Evolutionary conservation across 768 basidiomycete species (phyloP).

Genomic region (Fomitopsis serialis): DNA sequence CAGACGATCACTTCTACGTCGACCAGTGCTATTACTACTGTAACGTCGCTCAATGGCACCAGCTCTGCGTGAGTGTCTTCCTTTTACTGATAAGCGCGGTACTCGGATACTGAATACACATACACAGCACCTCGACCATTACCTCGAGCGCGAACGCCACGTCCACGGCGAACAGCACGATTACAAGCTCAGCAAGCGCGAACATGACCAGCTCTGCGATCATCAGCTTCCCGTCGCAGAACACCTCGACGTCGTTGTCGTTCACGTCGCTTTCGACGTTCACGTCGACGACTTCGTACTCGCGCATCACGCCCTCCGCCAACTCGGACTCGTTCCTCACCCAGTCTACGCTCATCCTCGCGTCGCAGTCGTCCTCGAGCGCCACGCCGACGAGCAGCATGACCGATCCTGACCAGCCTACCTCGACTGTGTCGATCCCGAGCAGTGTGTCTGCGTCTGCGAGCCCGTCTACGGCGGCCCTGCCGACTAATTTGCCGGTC

Average conservation of each 20-base stretch:
- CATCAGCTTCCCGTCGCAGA: constrained; percentile 26
- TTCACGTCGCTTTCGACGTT: constrained; percentile 12
- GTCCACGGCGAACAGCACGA: background rate
- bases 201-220: constrained; percentile 17
- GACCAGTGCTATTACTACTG: background rate
- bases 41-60: background rate
- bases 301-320: constrained; percentile 18
- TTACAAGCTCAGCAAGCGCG: constrained; percentile 1
- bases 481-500: constrained; percentile 58
- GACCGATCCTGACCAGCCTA: constrained; percentile 34
- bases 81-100: too few species aligned
- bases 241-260: constrained; percentile 9
- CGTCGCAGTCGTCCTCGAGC: constrained; percentile 16
- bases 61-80: background rate
- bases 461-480: constrained; percentile 25
- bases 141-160: background rate
- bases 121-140: background rate
- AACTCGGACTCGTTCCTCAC: constrained; percentile 30
- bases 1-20: background rate
- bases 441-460: constrained; percentile 17
- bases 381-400: constrained; percentile 13
- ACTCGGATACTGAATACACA: background rate
- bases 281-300: constrained; percentile 2
- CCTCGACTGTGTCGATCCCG: constrained; percentile 24
- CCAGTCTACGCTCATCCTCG: constrained; percentile 26